Evolutionary conservation across 2,329 filamentous ascomycete genomes (phyloP).

Genomic region (Dissoconium aciculare): DNA sequence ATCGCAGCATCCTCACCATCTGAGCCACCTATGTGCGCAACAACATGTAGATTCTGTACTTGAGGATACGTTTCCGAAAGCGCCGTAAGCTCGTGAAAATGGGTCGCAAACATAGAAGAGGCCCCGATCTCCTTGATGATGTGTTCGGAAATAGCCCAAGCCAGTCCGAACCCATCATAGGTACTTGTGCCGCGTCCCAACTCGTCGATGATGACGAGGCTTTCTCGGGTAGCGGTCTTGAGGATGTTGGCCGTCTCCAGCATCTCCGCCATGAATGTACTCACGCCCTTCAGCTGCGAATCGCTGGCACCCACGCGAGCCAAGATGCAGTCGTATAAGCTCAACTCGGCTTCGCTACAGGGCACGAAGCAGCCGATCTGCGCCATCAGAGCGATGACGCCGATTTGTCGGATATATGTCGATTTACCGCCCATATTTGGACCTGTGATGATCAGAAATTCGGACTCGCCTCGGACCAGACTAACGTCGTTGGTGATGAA

Average conservation of each 20-base stretch:
- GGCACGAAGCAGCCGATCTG: constrained; percentile 95
- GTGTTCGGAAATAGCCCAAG: constrained; percentile 97
- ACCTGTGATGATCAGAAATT: constrained; percentile 91
- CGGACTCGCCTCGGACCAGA: constrained; percentile 60
- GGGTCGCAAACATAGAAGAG: constrained; percentile 88
- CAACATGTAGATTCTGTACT: constrained; percentile 87
- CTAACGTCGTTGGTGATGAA: constrained; percentile 97
- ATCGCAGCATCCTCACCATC: constrained; percentile 35
- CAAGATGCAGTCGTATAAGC: constrained; percentile 92
- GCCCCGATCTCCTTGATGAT: constrained; percentile 91
- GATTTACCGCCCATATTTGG: constrained; percentile 99
- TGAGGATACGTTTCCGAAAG: constrained; percentile 74
- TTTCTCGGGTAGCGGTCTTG: constrained; percentile 88
- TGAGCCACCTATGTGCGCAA: constrained; percentile 79
- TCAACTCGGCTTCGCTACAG: constrained; percentile 76
- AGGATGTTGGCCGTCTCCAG: constrained; percentile 96
- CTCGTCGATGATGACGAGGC: constrained; percentile 96
- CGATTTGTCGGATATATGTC: constrained; percentile 94
- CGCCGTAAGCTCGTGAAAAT: constrained; percentile 95
- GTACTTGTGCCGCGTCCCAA: constrained; percentile 92
- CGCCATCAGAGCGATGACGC: constrained; percentile 92
- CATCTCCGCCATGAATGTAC: constrained; percentile 99
- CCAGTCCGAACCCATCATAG: constrained; percentile 96
- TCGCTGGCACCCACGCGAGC: constrained; percentile 92
- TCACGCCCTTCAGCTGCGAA: constrained; percentile 92